Conservation (phyloP, 768 basidiomycete species). For the Omphalotus guepiniiformis region DNA sequence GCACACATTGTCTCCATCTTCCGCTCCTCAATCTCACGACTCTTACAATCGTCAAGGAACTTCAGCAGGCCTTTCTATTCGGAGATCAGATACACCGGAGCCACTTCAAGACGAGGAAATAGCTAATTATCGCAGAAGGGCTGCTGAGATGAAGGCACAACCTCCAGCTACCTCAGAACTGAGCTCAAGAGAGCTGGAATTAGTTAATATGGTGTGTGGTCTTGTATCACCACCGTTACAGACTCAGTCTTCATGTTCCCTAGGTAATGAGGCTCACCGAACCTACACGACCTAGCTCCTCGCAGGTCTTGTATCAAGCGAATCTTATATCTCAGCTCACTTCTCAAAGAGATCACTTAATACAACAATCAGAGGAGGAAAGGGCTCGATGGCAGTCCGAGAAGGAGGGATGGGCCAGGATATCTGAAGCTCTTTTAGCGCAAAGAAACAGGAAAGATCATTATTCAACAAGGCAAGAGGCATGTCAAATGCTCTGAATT, state of each 20-base stretch:
- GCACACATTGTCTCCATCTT: no score
- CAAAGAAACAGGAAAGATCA: constrained; percentile 38
- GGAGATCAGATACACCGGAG: no score
- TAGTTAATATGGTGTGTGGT: constrained; percentile 7
- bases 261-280: constrained; percentile 9
- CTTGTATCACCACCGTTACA: not conserved
- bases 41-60: no score
- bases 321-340: constrained; percentile 53
- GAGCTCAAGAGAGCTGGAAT: constrained; percentile 5
- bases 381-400: constrained; percentile 60
- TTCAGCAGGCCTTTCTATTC: no score
- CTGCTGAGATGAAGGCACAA: not conserved
- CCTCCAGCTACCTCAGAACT: not conserved
- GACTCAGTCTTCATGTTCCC: not conserved
- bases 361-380: constrained; percentile 51
- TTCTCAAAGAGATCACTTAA: constrained; percentile 54
- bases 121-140: not conserved
- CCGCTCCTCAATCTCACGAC: no score
- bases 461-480: constrained; percentile 38
- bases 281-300: not conserved
- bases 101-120: constrained; percentile 5
- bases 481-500: no score
- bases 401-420: constrained; percentile 59
- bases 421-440: constrained; percentile 60
- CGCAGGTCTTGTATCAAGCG: constrained; percentile 56